These are phyloP conservation scores for Lactarius indigo DNA, from an alignment of 768 basidiomycete genomes.

Conservation along the genomic window DNA sequence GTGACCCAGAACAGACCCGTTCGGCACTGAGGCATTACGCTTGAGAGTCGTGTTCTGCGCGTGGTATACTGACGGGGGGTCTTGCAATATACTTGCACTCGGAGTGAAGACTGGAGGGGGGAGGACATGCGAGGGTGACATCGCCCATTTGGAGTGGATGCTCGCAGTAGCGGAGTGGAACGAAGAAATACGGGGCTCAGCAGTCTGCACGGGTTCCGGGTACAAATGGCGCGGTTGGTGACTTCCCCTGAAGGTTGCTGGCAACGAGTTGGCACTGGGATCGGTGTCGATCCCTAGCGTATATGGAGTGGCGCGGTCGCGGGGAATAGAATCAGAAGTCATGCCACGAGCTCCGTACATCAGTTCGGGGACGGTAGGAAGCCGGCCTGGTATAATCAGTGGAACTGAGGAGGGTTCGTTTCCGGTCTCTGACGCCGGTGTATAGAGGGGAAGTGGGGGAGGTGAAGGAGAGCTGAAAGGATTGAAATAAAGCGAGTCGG, in stretches of 20 bases:
- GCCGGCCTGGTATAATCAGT: not conserved
- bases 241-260: not conserved
- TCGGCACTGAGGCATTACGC: conserved; percentile 2
- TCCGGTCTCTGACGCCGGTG: conserved; percentile 1
- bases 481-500: not conserved
- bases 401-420: not conserved
- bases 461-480: conserved; percentile 1
- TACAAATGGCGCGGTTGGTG: not conserved
- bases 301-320: not conserved
- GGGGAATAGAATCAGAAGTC: not conserved
- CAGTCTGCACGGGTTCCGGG: not conserved
- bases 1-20: not conserved
- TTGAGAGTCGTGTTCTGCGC: not conserved
- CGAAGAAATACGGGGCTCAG: not conserved
- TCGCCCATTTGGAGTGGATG: conserved; percentile 14
- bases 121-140: not conserved
- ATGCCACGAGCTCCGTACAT: not conserved
- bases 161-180: conserved; percentile 14
- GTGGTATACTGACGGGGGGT: not conserved
- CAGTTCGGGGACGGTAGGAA: not conserved
- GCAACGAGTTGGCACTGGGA: not conserved
- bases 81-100: not conserved
- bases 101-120: not conserved
- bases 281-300: not conserved
- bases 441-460: conserved; percentile 1